A percentile compares a stretch with the other conserved stretches of the same genome.
phyloP scores from a whole-genome alignment of 2,329 filamentous ascomycete species.

The Paraphoma chrysanthemicola region DNA sequence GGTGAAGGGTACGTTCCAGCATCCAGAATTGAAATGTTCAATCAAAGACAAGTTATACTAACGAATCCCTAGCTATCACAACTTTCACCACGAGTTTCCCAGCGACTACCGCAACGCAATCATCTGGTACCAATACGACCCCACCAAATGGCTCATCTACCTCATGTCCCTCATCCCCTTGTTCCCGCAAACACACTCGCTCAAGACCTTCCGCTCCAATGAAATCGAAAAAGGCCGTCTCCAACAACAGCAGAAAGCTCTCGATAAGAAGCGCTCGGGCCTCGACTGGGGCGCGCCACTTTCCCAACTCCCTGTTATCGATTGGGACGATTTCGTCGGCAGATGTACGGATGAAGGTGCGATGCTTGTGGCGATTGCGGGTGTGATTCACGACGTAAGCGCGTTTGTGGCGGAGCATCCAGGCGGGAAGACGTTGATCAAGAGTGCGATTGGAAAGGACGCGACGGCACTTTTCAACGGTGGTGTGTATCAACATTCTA shows the following conservation, averaged over 20 bases:
- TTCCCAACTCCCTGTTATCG: constrained; percentile 45
- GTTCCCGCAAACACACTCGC: constrained; percentile 39
- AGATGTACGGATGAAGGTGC: constrained; percentile 39
- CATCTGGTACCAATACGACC: constrained; percentile 48
- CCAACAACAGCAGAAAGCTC: constrained; percentile 50
- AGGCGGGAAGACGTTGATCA: constrained; percentile 47
- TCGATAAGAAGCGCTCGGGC: constrained; percentile 42
- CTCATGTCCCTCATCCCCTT: constrained; percentile 38
- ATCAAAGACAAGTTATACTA: not conserved
- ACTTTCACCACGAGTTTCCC: constrained; percentile 52
- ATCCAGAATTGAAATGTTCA: not conserved
- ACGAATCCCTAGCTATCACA: constrained; percentile 38
- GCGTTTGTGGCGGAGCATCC: constrained; percentile 47
- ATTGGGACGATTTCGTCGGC: constrained; percentile 47
- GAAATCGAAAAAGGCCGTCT: constrained; percentile 51
- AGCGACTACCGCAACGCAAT: constrained; percentile 52
- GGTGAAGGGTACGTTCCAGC: constrained; percentile 38
- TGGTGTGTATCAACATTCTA: constrained; percentile 49
- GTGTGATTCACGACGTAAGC: constrained; percentile 49
- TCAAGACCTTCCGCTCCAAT: constrained; percentile 50
- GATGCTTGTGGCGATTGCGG: constrained; percentile 43
- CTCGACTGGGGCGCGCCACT: constrained; percentile 50
- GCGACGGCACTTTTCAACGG: constrained; percentile 50
- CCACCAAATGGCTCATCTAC: constrained; percentile 51
- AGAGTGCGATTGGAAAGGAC: constrained; percentile 46